Base-by-base conservation (phyloP, 176 grass and related monocot genomes). In the Musa beccarii region DNA sequence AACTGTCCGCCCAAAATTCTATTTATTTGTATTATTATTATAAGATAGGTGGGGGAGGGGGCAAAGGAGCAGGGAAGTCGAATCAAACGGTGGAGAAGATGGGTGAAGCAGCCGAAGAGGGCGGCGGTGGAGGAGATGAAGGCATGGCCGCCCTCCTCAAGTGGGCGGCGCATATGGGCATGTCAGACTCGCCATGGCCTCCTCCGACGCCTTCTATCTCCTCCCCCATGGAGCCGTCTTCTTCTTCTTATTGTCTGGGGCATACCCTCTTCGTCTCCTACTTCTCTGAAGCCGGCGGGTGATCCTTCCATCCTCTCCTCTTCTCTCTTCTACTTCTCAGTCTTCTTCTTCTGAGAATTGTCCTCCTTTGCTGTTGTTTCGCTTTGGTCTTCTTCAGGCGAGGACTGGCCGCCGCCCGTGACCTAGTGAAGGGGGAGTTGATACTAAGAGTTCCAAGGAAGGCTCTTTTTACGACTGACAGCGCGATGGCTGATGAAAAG, bases 261-360 rank as follows among this genome's bases (percentile, higher is more conserved):
- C 26, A 51, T 83, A 84, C 86, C 52, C 69, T 98, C 59, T 67
- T 80, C 63, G 83, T 91, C 23, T 87, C 88, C 55, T 78, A 89
- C 75, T 98, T 91, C 82, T 86, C 90, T 5, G 76, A 75, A 51
- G 84, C 95, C 61, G 95, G 90, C 78, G 88, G 88, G 95, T 93
- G 89, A 84, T 71, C 17, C 23, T 71, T 81, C 26, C 74, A 8
- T 53, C 53, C 66, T n/a, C 52, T 77, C 34, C 10, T 52, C 34
- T 17, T 5, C 28, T 51, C 53, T 22, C 9, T 49, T 2, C 51
- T 63, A 29, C 21, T 1, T 24, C 51, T 56, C 12, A 0, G 8
- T 64, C 1, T 64, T 26, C 62, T 55, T 61, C 51, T 74, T 75
- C 50, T 26, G 49, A 51, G 28, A 29, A 52, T 66, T 2, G 77